Evolutionary conservation across 768 basidiomycete species (phyloP), one percentile per base, ranked within the genome.

Genomic region (Amanita rimosa): DNA sequence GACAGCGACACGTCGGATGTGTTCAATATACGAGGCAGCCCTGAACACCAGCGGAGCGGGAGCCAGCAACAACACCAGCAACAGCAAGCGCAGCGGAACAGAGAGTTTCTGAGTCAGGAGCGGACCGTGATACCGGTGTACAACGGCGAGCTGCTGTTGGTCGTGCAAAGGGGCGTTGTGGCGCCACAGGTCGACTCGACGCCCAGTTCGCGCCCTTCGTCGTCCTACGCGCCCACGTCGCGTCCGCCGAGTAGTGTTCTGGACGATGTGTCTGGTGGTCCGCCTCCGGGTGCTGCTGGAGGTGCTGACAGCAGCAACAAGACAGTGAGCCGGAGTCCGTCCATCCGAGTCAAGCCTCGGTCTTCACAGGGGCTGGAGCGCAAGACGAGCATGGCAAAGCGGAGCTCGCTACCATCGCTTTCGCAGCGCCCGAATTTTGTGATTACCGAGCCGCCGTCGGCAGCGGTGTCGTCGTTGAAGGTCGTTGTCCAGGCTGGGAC

Each of bases 401-500:
- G 88, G 16, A 89, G 76, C 55, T 92, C 88, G 1, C 64, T 92
- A 6, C 88, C 88, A n/a, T 77, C 84, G 0, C 70, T 90, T 8
- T 81, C 85, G 0, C 76, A 76, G 19, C 71, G 78, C 11, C 67
- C 76, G 5, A 79, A 73, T 45, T 70, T 81, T 29, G 66, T 81
- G 4, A 63, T 76, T 7, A 65, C 78, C 1, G 86, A 88, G 58
- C 70, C 74, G 0, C 78, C 81, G 13, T 27, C 27, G 27, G 27
- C 27, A 27, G 76, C 79, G 1, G 85, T 87, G 50, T 76, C 78
- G 2, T 81, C 86, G 0, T 67, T 91, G 31, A 78, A 86, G 10
- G 87, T 88, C 0, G 64, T 85, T 10, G 83, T 92, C 4, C 77
- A 84, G 54, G 85, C 86, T 2, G 89, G 87, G 7, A 85, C 87